These are phyloP conservation scores for Austroboletus novae-zelandiae DNA, from an alignment of 1,284 basidiomycete species.

Conservation along the genomic window DNA sequence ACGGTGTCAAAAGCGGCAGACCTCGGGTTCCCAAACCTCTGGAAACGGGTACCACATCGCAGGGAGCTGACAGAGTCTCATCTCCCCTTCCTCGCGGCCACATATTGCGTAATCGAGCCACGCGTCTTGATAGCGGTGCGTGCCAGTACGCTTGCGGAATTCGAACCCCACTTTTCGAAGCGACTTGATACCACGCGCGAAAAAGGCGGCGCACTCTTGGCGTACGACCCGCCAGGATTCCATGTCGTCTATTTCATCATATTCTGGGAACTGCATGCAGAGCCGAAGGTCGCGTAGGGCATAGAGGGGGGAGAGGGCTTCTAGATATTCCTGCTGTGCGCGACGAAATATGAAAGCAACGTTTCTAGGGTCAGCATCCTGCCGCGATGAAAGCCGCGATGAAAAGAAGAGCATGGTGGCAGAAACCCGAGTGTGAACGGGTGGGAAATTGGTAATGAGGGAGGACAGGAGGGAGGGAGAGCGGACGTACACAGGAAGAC, in stretches of 20 bases:
- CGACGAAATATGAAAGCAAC: slow-evolving; percentile 27
- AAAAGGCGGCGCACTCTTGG: slow-evolving; percentile 26
- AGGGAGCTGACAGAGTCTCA: slow-evolving; percentile 22
- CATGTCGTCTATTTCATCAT: slow-evolving; percentile 34
- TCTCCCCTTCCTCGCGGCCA: slow-evolving; percentile 21
- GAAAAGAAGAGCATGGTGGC: slow-evolving; percentile 19
- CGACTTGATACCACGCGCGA: slow-evolving; percentile 31
- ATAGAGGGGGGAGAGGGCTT: slow-evolving; percentile 29
- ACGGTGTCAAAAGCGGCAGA: slow-evolving; percentile 22
- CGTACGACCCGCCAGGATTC: slow-evolving; percentile 32
- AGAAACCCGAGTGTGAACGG: slow-evolving; percentile 11
- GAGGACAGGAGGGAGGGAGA: slow-evolving; percentile 14
- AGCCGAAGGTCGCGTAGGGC: slow-evolving; percentile 28
- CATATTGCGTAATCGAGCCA: slow-evolving; percentile 33
- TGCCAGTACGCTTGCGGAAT: slow-evolving; percentile 34
- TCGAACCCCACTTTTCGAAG: slow-evolving; percentile 33
- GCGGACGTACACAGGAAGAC: slow-evolving; percentile 34
- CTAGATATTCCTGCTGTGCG: slow-evolving; percentile 34
- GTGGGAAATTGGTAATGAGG: slow-evolving; percentile 16
- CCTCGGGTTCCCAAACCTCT: slow-evolving; percentile 32
- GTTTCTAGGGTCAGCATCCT: slow-evolving; percentile 33
- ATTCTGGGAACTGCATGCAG: slow-evolving; percentile 34
- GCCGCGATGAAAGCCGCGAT: slow-evolving; percentile 18
- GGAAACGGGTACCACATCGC: slow-evolving; percentile 32
- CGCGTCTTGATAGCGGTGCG: slow-evolving; percentile 34